Base-by-base conservation (phyloP, 2,329 filamentous ascomycete genomes). In the Calcarisporium arbuscula region DNA sequence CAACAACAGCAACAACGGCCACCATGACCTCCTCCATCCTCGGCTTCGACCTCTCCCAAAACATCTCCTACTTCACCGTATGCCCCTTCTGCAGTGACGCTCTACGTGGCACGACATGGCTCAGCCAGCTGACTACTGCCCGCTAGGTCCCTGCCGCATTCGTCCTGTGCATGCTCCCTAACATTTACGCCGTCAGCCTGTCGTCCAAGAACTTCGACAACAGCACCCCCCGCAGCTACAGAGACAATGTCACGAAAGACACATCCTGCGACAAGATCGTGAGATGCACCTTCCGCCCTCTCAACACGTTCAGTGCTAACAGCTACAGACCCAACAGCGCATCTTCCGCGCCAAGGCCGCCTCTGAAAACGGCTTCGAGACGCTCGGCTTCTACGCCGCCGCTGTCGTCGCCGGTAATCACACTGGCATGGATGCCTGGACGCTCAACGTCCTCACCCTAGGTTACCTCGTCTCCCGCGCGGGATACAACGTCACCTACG, bases 341-440 rank as follows among this genome's bases (percentile, higher is more conserved):
- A 60, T 71, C 19, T 51, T 77, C 27, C 67, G 73, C 32, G 63
- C 68, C 19, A 68, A 80, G 48, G 68, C 70, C 16, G 65, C 68
- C 5, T 46, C 55, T 6, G 48, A 53, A 25, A 70, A 70, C 45
- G 61, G 54, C 40, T 57, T 65, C 41, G 66, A 70, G 51, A 64
- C 61, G 4, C 40, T 70, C 9, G 62, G 61, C 30, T 46, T 66
- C 43, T 68, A 58, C 46, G 58, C 64, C 10, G 58, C 58, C 4
- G 60, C 51, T 26, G 56, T 73, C 14, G 53, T 64, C 23, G 68
- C 68, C 12, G 68, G 62, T 42, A 71, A 69, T 48, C 47, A 53
- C n/a, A 56, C 66, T 6, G 57, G 60, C 16, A 55, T 71, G 4
- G 46, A 56, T 10, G 40, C 45, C 10, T 32, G 39, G n/a, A 50